phyloP scores from a whole-genome alignment of 768 basidiomycete species.

The Hemileccinum rubropunctum region DNA sequence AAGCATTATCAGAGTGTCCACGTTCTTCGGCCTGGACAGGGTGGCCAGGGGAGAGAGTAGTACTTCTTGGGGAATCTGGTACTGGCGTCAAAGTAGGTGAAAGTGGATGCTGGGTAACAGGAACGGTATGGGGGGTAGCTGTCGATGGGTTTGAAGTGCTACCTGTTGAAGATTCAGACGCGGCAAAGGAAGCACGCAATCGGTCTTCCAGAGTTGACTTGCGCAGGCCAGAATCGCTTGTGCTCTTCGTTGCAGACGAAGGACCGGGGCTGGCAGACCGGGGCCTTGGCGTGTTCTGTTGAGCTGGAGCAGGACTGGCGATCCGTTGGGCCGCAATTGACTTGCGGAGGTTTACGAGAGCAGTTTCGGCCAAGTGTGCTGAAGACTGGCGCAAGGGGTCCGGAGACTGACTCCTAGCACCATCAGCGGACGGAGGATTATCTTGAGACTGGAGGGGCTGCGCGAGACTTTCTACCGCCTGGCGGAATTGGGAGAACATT shows the following conservation, averaged over 20 bases:
- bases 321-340: constrained; percentile 54
- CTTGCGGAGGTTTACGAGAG: constrained; percentile 60
- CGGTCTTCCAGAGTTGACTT: constrained; percentile 75
- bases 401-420: constrained; percentile 40
- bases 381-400: constrained; percentile 39
- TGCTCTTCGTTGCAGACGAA: constrained; percentile 14
- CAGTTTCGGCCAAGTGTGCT: constrained; percentile 57
- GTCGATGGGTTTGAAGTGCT: constrained; percentile 42
- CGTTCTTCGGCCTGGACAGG: constrained; percentile 2
- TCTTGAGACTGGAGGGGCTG: constrained; percentile 49
- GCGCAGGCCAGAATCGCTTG: constrained; percentile 26
- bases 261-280: constrained; percentile 27
- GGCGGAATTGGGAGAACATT: constrained; percentile 77
- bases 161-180: constrained; percentile 50
- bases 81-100: constrained; percentile 45
- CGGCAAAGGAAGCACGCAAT: constrained; percentile 60
- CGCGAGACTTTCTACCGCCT: constrained; percentile 70
- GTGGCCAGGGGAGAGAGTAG: background rate
- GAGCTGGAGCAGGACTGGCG: constrained; percentile 34
- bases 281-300: constrained; percentile 15
- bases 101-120: constrained; percentile 32
- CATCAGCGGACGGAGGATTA: constrained; percentile 20
- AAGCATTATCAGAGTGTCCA: background rate
- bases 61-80: constrained; percentile 37
- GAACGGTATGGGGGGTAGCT: constrained; percentile 32